Conservation (phyloP, 192 early-diverging fungal species). For the Chytriomyces confervae region DNA sequence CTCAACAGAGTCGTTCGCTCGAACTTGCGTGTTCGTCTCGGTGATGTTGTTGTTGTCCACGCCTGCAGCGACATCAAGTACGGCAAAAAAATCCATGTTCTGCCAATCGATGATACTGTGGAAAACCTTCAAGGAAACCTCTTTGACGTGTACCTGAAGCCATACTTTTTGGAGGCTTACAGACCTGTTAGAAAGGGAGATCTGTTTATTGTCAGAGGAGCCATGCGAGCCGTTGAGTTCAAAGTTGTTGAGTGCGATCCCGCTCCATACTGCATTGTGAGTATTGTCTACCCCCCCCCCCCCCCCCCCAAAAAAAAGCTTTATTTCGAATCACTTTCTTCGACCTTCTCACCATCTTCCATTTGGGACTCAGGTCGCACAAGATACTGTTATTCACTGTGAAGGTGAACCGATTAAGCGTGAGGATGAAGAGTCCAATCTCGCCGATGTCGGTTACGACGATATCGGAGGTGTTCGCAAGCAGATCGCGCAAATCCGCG, state of each 20-base stretch:
- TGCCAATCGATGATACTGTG: slow-evolving; percentile 97
- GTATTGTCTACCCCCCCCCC: slow-evolving; percentile 47
- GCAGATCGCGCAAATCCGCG: slow-evolving; percentile 99
- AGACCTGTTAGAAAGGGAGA: slow-evolving; percentile 96
- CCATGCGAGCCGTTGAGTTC: slow-evolving; percentile 98
- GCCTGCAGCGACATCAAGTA: slow-evolving; percentile 97
- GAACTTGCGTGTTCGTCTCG: slow-evolving; percentile 93
- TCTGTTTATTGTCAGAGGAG: slow-evolving; percentile 90
- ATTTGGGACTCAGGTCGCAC: slow-evolving; percentile 71
- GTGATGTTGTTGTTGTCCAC: slow-evolving; percentile 95
- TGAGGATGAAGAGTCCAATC: slow-evolving; percentile 94
- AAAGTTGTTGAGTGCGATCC: slow-evolving; percentile 97
- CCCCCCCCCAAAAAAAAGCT: slow-evolving; percentile 3
- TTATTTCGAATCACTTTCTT: neutral
- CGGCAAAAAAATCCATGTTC: slow-evolving; percentile 93
- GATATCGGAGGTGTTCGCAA: slow-evolving; percentile 98
- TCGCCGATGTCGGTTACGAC: slow-evolving; percentile 96
- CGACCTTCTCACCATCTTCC: slow-evolving; percentile 12
- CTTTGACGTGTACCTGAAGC: slow-evolving; percentile 97
- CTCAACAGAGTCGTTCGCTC: slow-evolving; percentile 95
- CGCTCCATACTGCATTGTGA: slow-evolving; percentile 94
- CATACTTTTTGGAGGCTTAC: slow-evolving; percentile 98
- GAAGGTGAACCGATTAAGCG: slow-evolving; percentile 99
- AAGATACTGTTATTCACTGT: slow-evolving; percentile 97
- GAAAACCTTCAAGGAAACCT: slow-evolving; percentile 97